phyloP scores from a whole-genome alignment of 805 yeast genomes.

The Torulaspora microellipsoides region DNA sequence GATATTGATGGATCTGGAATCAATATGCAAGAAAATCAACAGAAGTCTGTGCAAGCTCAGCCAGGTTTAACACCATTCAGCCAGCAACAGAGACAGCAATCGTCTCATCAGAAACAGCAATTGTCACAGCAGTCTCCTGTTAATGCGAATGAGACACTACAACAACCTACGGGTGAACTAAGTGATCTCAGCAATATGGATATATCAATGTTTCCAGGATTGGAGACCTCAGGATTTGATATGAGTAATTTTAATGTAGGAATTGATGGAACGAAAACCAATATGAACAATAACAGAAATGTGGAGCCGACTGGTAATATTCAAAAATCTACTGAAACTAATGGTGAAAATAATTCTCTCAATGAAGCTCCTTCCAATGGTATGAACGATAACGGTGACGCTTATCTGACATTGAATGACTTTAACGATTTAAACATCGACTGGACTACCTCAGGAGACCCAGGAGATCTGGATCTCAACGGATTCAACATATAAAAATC shows the following conservation, averaged over 20 bases:
- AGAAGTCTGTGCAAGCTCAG: conserved; percentile 1
- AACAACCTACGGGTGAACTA: conserved; percentile 18
- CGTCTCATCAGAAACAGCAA: neutral
- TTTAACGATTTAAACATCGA: conserved; percentile 35
- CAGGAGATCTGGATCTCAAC: conserved; percentile 27
- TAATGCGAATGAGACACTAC: conserved; percentile 19
- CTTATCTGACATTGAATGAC: conserved; percentile 34
- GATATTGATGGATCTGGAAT: conserved; percentile 3
- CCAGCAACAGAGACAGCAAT: conserved; percentile 1
- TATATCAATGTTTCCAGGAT: conserved; percentile 30
- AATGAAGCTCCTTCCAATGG: conserved; percentile 9
- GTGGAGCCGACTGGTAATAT: conserved; percentile 2
- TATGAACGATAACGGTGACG: conserved; percentile 24
- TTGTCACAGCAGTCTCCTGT: conserved; percentile 9
- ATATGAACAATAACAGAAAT: neutral
- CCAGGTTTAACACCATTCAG: neutral
- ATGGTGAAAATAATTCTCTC: conserved; percentile 5
- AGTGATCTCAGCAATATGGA: conserved; percentile 29
- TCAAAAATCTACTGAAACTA: conserved; percentile 4
- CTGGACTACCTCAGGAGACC: conserved; percentile 31
- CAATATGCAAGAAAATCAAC: neutral
- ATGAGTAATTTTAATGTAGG: conserved; percentile 17
- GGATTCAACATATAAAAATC: conserved; percentile 23
- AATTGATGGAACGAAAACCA: neutral
- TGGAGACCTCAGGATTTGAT: conserved; percentile 32